phyloP scores from a whole-genome alignment of 768 basidiomycete species.

The Russula brevipes region DNA sequence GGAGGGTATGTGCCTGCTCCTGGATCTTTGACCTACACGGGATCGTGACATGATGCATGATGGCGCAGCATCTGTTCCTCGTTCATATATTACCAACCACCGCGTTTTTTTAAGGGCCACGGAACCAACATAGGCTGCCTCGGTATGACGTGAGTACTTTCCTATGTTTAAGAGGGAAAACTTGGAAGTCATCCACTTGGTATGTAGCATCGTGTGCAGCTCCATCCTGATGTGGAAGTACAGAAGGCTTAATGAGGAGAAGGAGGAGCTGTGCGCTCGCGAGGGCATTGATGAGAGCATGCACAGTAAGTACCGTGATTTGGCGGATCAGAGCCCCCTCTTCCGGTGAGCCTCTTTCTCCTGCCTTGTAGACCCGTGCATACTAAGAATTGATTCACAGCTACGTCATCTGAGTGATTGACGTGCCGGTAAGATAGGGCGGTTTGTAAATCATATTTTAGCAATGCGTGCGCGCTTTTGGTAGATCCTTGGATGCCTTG shows the following conservation, averaged over 20 bases:
- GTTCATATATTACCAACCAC: constrained; percentile 38
- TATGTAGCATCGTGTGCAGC: constrained; percentile 38
- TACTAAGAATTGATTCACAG: background rate
- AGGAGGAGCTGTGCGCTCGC: constrained; percentile 40
- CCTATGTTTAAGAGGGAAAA: background rate
- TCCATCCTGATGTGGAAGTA: constrained; percentile 46
- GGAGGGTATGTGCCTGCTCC: constrained; percentile 40
- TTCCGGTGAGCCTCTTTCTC: constrained; percentile 38
- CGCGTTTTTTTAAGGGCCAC: constrained; percentile 37
- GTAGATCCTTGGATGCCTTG: too few species aligned
- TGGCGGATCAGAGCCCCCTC: constrained; percentile 53
- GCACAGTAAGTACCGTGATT: constrained; percentile 40
- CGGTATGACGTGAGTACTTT: constrained; percentile 22
- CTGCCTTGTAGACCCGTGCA: background rate
- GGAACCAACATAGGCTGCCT: constrained; percentile 37
- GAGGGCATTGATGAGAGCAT: constrained; percentile 41
- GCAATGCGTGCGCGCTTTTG: too few species aligned
- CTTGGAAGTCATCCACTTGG: background rate
- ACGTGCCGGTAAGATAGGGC: too few species aligned
- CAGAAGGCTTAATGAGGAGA: constrained; percentile 44
- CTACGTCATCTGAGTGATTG: constrained; percentile 13
- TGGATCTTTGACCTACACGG: constrained; percentile 11
- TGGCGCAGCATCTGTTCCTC: constrained; percentile 39
- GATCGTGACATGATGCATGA: background rate
- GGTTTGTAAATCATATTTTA: too few species aligned